These are phyloP conservation scores for Lentinula raphanica DNA, from an alignment of 768 basidiomycete species.

Conservation along the genomic window DNA sequence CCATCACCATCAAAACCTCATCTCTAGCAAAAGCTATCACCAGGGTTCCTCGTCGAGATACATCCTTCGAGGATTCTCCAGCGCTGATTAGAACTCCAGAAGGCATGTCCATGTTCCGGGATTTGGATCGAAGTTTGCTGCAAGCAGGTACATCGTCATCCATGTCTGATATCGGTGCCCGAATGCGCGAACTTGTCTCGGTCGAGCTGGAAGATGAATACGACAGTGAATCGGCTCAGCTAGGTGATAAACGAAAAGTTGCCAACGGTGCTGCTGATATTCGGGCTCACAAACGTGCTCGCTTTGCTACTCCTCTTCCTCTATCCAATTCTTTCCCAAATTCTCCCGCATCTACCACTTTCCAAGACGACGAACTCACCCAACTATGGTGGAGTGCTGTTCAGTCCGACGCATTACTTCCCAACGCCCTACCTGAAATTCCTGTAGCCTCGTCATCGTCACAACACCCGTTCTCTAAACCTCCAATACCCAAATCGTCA, in stretches of 20 bases:
- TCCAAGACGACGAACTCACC: conserved; percentile 39
- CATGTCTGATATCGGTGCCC: conserved; percentile 16
- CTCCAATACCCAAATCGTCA: conserved; percentile 8
- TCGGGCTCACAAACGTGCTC: conserved; percentile 60
- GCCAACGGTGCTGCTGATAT: conserved; percentile 33
- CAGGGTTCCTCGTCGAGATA: conserved; percentile 29
- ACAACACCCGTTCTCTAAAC: conserved; percentile 17
- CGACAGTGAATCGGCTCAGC: conserved; percentile 20
- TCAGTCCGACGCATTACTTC: conserved; percentile 54
- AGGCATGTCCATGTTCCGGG: conserved; percentile 66
- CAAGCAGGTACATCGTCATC: conserved; percentile 8
- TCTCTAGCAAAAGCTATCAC: conserved; percentile 13
- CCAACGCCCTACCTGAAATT: conserved; percentile 58
- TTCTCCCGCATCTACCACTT: conserved; percentile 26
- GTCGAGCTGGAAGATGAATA: conserved; percentile 7
- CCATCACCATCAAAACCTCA: conserved; percentile 22
- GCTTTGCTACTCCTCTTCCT: conserved; percentile 35
- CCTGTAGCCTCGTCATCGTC: conserved; percentile 31
- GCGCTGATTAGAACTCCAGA: conserved; percentile 67
- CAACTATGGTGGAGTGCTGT: conserved; percentile 76
- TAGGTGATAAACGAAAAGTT: conserved; percentile 67
- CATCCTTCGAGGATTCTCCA: conserved; percentile 58
- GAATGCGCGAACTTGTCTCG: conserved; percentile 31
- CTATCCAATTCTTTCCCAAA: conserved; percentile 19
- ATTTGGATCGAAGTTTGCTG: conserved; percentile 52